These are phyloP conservation scores for Emmonsiellopsis sp. DNA, from an alignment of 2,329 filamentous ascomycete genomes.

Conservation along the genomic window DNA sequence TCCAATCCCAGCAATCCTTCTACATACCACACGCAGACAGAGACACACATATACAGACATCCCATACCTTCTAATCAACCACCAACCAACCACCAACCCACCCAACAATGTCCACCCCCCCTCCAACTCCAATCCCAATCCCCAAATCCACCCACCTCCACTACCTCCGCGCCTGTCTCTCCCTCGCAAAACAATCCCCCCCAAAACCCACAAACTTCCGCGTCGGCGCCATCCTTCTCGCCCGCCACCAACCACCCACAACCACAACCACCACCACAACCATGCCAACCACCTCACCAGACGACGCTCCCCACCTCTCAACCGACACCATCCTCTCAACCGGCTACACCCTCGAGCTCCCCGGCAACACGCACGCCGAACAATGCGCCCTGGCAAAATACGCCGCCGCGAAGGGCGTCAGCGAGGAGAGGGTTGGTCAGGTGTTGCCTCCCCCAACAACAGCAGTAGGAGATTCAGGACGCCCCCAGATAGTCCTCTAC, in stretches of 20 bases:
- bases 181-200: conserved; percentile 68
- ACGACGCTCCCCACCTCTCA: no score
- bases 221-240: conserved; percentile 80
- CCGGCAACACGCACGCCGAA: conserved; percentile 93
- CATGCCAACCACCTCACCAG: no score
- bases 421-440: conserved; percentile 25
- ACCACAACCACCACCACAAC: conserved; percentile 12
- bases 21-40: background rate
- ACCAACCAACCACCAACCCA: background rate
- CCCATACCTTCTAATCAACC: background rate
- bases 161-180: conserved; percentile 64
- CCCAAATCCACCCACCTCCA: conserved; percentile 21
- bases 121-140: background rate
- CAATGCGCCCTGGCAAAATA: conserved; percentile 79
- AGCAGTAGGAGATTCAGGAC: no score
- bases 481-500: conserved; percentile 58
- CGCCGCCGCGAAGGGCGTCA: conserved; percentile 24
- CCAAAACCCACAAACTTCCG: conserved; percentile 87
- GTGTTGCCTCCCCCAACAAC: conserved; percentile 25
- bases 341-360: conserved; percentile 83
- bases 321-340: conserved; percentile 56
- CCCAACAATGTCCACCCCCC: conserved; percentile 4
- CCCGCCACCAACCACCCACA: conserved; percentile 18
- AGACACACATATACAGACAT: background rate
- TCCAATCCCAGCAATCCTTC: background rate